Conservation (phyloP, 371 early-diverging fungal species). For the Nematocida ironsii region DNA sequence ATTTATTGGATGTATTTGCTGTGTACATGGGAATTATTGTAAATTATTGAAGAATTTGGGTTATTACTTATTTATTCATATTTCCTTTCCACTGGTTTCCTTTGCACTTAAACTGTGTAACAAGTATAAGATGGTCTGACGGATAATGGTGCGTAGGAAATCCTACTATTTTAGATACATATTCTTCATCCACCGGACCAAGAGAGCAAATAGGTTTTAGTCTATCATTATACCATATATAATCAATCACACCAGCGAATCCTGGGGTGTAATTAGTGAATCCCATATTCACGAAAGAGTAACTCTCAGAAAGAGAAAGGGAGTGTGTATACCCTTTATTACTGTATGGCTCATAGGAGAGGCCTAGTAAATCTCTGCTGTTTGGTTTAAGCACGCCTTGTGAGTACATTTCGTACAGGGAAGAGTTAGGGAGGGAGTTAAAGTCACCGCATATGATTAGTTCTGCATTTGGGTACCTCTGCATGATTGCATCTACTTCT, state of each 20-base stretch:
- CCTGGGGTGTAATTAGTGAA: constrained; percentile 89
- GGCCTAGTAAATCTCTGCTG: constrained; percentile 74
- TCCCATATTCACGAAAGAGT: constrained; percentile 73
- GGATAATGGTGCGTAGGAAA: constrained; percentile 88
- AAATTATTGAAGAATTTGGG: not conserved
- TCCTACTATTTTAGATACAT: constrained; percentile 78
- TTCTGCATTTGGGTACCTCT: constrained; percentile 65
- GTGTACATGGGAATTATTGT: too few relatives aligned
- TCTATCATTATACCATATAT: constrained; percentile 83
- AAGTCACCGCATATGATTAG: constrained; percentile 80
- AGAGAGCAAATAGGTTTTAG: constrained; percentile 77
- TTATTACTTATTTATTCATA: constrained; percentile 19
- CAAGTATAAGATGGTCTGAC: constrained; percentile 74
- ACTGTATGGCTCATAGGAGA: constrained; percentile 80
- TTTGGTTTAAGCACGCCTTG: constrained; percentile 63
- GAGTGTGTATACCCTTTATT: constrained; percentile 65
- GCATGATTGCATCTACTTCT: constrained; percentile 74
- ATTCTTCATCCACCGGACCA: constrained; percentile 78
- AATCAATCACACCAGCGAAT: constrained; percentile 88
- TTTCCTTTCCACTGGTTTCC: constrained; percentile 34
- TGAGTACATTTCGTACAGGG: constrained; percentile 82
- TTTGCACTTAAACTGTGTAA: constrained; percentile 63
- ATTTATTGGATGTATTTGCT: too few relatives aligned
- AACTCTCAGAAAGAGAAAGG: constrained; percentile 69
- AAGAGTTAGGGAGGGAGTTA: constrained; percentile 83